Conservation (phyloP, 371 early-diverging fungal genomes). For the Lichtheimia hyalospora region DNA sequence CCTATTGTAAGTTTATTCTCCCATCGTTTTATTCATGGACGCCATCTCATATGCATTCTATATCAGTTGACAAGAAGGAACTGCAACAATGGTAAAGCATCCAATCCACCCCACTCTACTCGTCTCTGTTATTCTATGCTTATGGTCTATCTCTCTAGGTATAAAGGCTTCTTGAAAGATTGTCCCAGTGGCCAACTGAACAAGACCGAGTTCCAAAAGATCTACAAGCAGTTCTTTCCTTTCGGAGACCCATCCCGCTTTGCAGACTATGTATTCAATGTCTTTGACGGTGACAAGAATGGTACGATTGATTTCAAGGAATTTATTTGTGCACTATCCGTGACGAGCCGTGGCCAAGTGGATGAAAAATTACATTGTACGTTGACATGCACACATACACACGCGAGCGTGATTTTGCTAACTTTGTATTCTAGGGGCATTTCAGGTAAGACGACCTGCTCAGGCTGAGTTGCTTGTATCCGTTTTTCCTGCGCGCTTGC, state of each 20-base stretch:
- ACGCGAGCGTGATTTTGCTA: no score
- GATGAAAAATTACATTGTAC: conserved; percentile 90
- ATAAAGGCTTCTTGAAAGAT: conserved; percentile 93
- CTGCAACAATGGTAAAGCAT: conserved; percentile 85
- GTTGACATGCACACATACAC: conserved; percentile 7
- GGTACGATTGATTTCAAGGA: conserved; percentile 92
- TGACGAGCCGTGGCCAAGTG: conserved; percentile 80
- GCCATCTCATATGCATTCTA: not conserved
- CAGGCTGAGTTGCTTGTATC: conserved; percentile 6
- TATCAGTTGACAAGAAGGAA: conserved; percentile 91
- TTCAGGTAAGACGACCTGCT: conserved; percentile 42
- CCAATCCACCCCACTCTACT: not conserved
- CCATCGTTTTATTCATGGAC: not conserved
- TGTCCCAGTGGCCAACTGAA: conserved; percentile 88
- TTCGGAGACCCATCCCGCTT: conserved; percentile 93
- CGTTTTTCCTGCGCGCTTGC: no score
- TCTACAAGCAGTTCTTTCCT: conserved; percentile 96
- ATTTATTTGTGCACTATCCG: conserved; percentile 85
- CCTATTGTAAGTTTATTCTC: conserved; percentile 69
- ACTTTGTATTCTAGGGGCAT: conserved; percentile 33
- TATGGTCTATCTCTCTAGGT: conserved; percentile 50
- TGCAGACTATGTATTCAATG: conserved; percentile 88
- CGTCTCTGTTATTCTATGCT: not conserved
- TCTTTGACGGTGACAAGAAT: conserved; percentile 88
- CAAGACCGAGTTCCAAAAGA: conserved; percentile 85